Evolutionary conservation across 495 filamentous ascomycete species (phyloP).

Genomic region (Astrocystis sublimbata): DNA sequence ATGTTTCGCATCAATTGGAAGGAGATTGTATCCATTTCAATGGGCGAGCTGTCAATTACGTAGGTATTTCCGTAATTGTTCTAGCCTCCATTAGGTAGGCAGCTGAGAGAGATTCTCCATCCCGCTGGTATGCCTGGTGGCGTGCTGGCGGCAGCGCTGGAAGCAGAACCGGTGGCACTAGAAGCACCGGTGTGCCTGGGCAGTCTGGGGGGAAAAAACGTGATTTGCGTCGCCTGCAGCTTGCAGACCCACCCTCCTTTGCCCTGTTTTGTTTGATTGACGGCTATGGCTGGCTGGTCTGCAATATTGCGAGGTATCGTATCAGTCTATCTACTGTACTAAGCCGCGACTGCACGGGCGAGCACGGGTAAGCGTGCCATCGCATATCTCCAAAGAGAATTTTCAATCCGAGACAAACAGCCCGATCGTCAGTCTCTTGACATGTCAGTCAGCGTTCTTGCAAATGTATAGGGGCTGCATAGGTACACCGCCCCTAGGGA

Average conservation of each 20-base stretch:
- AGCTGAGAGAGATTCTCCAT: no score
- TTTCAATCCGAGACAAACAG: conserved; percentile 9
- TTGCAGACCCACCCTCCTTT: no score
- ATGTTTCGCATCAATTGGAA: conserved; percentile 12
- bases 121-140: no score
- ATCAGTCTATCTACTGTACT: background rate
- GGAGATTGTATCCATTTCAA: background rate
- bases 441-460: conserved; percentile 6
- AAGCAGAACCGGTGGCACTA: conserved; percentile 3
- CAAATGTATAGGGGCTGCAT: background rate
- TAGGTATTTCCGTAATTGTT: background rate
- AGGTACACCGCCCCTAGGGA: no score
- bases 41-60: background rate
- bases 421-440: conserved; percentile 15
- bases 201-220: conserved; percentile 23
- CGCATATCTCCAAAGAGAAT: conserved; percentile 3
- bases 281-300: background rate
- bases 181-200: conserved; percentile 14
- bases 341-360: background rate
- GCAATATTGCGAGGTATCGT: background rate
- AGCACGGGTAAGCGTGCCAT: conserved; percentile 8
- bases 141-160: background rate
- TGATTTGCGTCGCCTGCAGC: conserved; percentile 18
- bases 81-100: background rate
- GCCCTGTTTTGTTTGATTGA: conserved; percentile 9